phyloP scores from a whole-genome alignment of 108 stramenopile species.

The Conticribra weissflogii region DNA sequence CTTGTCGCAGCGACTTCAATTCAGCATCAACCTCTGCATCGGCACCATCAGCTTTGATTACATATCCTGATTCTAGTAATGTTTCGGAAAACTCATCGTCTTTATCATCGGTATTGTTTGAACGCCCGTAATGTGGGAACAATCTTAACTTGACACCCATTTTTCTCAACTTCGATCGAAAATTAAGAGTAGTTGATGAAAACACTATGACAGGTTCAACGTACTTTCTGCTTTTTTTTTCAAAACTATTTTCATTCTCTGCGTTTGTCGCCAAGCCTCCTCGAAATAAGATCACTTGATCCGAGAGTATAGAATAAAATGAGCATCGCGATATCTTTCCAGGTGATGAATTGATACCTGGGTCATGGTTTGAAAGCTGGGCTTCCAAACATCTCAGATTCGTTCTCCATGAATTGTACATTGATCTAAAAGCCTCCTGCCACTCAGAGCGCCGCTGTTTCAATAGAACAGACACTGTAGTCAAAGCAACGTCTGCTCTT shows the following conservation, averaged over 20 bases:
- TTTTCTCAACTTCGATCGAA: constrained; percentile 33
- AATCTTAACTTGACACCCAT: constrained; percentile 44
- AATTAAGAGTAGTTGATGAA: constrained; percentile 48
- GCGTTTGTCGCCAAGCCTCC: constrained; percentile 2
- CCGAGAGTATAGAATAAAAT: constrained; percentile 45
- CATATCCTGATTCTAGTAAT: neutral
- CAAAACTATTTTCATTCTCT: neutral
- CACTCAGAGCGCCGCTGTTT: constrained; percentile 47
- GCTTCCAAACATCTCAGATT: constrained; percentile 19
- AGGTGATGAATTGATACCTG: neutral
- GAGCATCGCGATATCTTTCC: constrained; percentile 42
- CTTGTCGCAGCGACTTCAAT: constrained; percentile 63
- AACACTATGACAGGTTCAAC: constrained; percentile 46
- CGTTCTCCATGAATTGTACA: constrained; percentile 47
- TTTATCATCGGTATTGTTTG: constrained; percentile 1
- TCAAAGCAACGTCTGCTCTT: neutral
- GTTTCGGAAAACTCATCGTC: constrained; percentile 9
- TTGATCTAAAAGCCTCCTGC: constrained; percentile 52
- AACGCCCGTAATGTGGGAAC: neutral
- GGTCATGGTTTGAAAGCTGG: neutral
- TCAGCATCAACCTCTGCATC: constrained; percentile 47
- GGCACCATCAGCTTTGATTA: constrained; percentile 9
- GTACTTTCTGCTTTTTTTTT: constrained; percentile 3
- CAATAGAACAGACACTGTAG: constrained; percentile 25
- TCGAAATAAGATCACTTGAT: constrained; percentile 48